Evolutionary conservation across 2,329 filamentous ascomycete genomes (phyloP).

Genomic region (Cytospora piceicola): DNA sequence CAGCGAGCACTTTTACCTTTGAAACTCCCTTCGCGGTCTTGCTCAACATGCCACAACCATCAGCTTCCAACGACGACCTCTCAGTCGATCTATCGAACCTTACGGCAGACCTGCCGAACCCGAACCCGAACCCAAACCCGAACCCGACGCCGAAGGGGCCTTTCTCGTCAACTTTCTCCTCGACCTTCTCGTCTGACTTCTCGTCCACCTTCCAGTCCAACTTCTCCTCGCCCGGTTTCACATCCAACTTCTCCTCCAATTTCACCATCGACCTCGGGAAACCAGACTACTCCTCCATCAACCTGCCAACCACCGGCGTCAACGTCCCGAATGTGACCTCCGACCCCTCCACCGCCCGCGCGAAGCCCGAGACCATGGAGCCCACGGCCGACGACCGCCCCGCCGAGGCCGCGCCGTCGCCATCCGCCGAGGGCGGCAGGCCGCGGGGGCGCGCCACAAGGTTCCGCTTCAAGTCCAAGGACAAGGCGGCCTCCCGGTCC

Average conservation of each 20-base stretch:
- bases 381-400: not conserved
- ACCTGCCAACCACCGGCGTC: slow-evolving; percentile 4
- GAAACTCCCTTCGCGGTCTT: not conserved
- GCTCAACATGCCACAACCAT: slow-evolving; percentile 10
- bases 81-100: slow-evolving; percentile 16
- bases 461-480: slow-evolving; percentile 49
- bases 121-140: not conserved
- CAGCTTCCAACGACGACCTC: slow-evolving; percentile 1
- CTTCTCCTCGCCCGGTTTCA: slow-evolving; percentile 13
- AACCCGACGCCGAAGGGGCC: not conserved
- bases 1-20: not conserved
- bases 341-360: not conserved
- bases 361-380: slow-evolving; percentile 14
- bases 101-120: not conserved
- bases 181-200: slow-evolving; percentile 8
- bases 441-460: slow-evolving; percentile 34
- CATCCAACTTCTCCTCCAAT: slow-evolving; percentile 9
- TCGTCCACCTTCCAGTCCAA: slow-evolving; percentile 14
- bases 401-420: not conserved
- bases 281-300: slow-evolving; percentile 17
- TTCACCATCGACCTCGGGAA: slow-evolving; percentile 13
- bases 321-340: slow-evolving; percentile 16
- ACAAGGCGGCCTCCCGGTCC: slow-evolving; percentile 36
- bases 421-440: not conserved
- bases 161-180: slow-evolving; percentile 16